Conservation (phyloP, 495 filamentous ascomycete genomes). For the Elaphomyces granulatus region DNA sequence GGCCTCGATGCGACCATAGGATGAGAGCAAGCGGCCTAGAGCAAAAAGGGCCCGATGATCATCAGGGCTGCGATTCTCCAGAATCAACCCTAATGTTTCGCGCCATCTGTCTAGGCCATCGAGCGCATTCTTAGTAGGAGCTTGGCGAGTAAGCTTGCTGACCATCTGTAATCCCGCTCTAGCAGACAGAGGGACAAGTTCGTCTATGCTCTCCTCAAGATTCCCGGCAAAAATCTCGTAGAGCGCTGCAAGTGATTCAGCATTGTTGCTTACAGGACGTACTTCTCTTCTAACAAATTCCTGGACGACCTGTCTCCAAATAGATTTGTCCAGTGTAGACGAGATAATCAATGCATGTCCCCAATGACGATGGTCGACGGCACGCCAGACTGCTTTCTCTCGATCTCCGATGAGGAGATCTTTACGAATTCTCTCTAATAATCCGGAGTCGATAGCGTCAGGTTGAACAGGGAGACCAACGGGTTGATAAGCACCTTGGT, state of each 20-base stretch:
- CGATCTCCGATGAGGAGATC: slow-evolving; percentile 65
- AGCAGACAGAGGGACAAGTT: slow-evolving; percentile 89
- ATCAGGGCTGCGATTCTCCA: slow-evolving; percentile 72
- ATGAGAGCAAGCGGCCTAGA: slow-evolving; percentile 68
- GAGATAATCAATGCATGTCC: slow-evolving; percentile 90
- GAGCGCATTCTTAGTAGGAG: slow-evolving; percentile 52
- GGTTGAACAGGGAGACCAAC: slow-evolving; percentile 21
- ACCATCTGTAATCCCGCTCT: slow-evolving; percentile 84
- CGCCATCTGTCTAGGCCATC: slow-evolving; percentile 87
- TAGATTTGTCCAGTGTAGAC: slow-evolving; percentile 48
- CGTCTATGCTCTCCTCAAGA: slow-evolving; percentile 85
- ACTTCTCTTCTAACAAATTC: slow-evolving; percentile 92
- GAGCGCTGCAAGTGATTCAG: slow-evolving; percentile 73
- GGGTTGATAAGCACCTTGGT: slow-evolving; percentile 15
- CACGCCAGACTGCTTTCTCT: slow-evolving; percentile 86
- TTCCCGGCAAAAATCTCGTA: slow-evolving; percentile 93
- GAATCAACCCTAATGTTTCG: slow-evolving; percentile 71
- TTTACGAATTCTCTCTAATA: slow-evolving; percentile 53
- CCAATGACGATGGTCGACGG: slow-evolving; percentile 90
- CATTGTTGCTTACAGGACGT: slow-evolving; percentile 56
- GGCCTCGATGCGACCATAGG: slow-evolving; percentile 79
- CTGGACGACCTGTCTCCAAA: slow-evolving; percentile 86
- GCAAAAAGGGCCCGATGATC: slow-evolving; percentile 64
- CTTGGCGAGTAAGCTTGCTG: slow-evolving; percentile 47
- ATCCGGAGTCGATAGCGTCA: slow-evolving; percentile 51